Evolutionary conservation across 306 rosid species (phyloP).

Genomic region (Senna siamea): DNA sequence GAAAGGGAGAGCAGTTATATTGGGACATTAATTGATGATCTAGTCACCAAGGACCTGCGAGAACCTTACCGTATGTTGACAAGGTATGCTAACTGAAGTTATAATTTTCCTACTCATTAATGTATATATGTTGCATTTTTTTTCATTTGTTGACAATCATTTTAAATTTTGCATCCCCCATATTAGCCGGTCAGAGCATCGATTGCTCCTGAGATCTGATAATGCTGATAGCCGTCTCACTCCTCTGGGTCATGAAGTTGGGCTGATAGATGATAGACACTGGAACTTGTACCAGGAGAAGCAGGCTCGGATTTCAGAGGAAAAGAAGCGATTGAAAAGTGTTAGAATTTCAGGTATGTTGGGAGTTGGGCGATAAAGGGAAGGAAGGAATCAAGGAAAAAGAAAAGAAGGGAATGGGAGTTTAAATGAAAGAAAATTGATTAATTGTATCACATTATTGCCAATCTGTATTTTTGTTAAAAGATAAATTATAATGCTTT

Average conservation of each 20-base stretch:
- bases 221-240: conserved; percentile 98
- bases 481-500: neutral
- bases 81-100: conserved; percentile 14
- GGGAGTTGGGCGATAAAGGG: neutral
- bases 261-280: conserved; percentile 89
- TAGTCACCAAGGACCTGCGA: conserved; percentile 26
- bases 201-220: conserved; percentile 91
- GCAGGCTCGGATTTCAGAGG: conserved; percentile 80
- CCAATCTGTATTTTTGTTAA: neutral
- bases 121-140: conserved; percentile 25
- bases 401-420: neutral
- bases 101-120: conserved; percentile 21
- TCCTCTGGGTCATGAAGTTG: conserved; percentile 89
- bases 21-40: conserved; percentile 81
- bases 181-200: conserved; percentile 95
- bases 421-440: neutral
- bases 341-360: conserved; percentile 76
- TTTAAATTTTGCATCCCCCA: conserved; percentile 26
- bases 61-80: conserved; percentile 29
- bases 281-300: conserved; percentile 92
- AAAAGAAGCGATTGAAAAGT: conserved; percentile 84
- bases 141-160: conserved; percentile 18
- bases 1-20: conserved; percentile 96
- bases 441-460: neutral
- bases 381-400: neutral